These are phyloP conservation scores for Ambrosia artemisiifolia DNA, from an alignment of 129 eudicot species.

Conservation along the genomic window DNA sequence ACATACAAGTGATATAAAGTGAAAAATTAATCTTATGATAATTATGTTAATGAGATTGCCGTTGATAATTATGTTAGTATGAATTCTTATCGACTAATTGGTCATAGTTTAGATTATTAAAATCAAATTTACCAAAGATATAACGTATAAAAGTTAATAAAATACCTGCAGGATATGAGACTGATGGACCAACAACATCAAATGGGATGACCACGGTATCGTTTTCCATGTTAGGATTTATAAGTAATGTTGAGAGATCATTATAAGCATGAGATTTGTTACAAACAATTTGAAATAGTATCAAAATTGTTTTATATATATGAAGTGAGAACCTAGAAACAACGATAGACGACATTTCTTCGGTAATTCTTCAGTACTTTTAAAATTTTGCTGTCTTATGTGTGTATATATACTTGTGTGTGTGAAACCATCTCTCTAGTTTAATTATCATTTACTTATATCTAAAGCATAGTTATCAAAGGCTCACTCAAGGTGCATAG, in stretches of 20 bases:
- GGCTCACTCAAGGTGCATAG: no score
- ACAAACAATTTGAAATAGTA: constrained; percentile 9
- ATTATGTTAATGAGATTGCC: no score
- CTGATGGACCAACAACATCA: not conserved
- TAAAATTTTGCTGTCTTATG: not conserved
- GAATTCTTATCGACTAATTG: no score
- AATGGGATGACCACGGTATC: not conserved
- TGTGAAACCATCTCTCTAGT: not conserved
- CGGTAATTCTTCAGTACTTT: not conserved
- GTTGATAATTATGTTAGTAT: no score
- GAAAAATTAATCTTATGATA: no score
- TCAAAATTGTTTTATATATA: not conserved
- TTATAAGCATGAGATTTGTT: not conserved
- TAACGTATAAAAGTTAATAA: not conserved
- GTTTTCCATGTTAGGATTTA: not conserved
- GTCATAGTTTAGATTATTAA: no score
- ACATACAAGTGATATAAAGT: no score
- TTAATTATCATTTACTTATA: no score
- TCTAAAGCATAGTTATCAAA: no score
- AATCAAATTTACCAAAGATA: not conserved
- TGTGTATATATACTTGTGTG: not conserved
- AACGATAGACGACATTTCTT: not conserved
- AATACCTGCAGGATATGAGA: constrained; percentile 6
- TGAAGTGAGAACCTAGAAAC: constrained; percentile 3
- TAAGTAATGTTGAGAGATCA: not conserved